A percentile compares a stretch with the other conserved stretches of the same genome.
These are phyloP conservation scores for Borealophlyctis nickersoniae DNA, from an alignment of 192 early-diverging fungal species.

Conservation along the genomic window DNA sequence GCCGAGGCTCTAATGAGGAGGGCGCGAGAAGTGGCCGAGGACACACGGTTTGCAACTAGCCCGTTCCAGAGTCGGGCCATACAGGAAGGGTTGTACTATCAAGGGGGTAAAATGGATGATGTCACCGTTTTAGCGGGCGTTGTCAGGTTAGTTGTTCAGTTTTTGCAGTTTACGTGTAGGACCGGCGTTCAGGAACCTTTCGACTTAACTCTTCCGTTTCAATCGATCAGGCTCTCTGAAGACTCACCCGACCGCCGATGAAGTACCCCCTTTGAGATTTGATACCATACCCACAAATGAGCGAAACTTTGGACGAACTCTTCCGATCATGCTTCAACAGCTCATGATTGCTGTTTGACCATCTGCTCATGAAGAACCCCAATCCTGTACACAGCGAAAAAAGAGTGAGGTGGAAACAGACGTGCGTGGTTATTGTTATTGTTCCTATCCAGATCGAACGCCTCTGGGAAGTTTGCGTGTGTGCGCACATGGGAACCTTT, in stretches of 20 bases:
- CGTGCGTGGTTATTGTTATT: too few relatives aligned
- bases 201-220: neutral
- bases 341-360: too few relatives aligned
- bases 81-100: slow-evolving; percentile 88
- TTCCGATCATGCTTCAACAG: too few relatives aligned
- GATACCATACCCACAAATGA: too few relatives aligned
- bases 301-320: too few relatives aligned
- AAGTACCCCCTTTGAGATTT: too few relatives aligned
- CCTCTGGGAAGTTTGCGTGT: too few relatives aligned
- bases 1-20: slow-evolving; percentile 74
- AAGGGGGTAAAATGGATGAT: slow-evolving; percentile 96
- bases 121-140: slow-evolving; percentile 87
- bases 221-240: slow-evolving; percentile 47
- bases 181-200: neutral
- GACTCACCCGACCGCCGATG: slow-evolving; percentile 71
- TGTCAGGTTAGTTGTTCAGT: slow-evolving; percentile 45
- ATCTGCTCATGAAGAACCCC: too few relatives aligned
- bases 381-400: too few relatives aligned
- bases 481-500: too few relatives aligned
- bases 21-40: slow-evolving; percentile 77
- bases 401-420: too few relatives aligned
- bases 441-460: too few relatives aligned
- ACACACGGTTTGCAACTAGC: slow-evolving; percentile 66
- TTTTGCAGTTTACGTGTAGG: neutral
- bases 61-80: slow-evolving; percentile 94